Evolutionary conservation across 257 asterid species (phyloP).

Genomic region (Nemophila menziesii): DNA sequence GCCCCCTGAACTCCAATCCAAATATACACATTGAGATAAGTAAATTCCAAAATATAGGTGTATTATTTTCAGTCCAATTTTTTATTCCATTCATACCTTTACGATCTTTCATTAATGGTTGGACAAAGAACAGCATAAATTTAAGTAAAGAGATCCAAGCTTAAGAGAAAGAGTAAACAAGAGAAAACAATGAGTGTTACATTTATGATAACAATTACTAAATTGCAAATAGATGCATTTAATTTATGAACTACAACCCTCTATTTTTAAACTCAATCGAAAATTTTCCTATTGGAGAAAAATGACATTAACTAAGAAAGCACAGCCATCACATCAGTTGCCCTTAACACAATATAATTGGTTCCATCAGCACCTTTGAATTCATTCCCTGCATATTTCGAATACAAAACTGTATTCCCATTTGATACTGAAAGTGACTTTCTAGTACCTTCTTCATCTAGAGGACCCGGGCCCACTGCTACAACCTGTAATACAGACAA

Average conservation of each 20-base stretch:
- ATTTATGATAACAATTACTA: slow-evolving; percentile 6
- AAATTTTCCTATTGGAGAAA: background rate
- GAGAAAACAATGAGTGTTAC: background rate
- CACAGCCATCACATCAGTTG: slow-evolving; percentile 75
- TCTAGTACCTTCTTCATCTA: slow-evolving; percentile 79
- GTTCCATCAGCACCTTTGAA: slow-evolving; percentile 76
- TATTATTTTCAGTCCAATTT: no score
- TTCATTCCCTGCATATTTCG: slow-evolving; percentile 86
- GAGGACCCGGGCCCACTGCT: slow-evolving; percentile 83
- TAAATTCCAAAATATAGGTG: no score
- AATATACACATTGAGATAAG: no score
- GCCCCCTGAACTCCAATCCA: no score
- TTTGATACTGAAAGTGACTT: slow-evolving; percentile 50
- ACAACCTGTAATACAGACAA: slow-evolving; percentile 35
- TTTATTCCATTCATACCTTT: no score
- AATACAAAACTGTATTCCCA: slow-evolving; percentile 71
- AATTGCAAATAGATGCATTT: slow-evolving; percentile 1
- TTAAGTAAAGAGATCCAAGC: no score
- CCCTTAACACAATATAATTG: slow-evolving; percentile 60
- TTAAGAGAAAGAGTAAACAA: no score
- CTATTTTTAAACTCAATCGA: slow-evolving; percentile 5
- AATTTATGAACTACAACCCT: slow-evolving; percentile 1
- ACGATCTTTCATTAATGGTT: no score
- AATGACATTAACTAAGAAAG: slow-evolving; percentile 34
- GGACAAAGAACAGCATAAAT: no score